phyloP scores from a whole-genome alignment of 306 rosid species.

The Trifolium fragiferum region DNA sequence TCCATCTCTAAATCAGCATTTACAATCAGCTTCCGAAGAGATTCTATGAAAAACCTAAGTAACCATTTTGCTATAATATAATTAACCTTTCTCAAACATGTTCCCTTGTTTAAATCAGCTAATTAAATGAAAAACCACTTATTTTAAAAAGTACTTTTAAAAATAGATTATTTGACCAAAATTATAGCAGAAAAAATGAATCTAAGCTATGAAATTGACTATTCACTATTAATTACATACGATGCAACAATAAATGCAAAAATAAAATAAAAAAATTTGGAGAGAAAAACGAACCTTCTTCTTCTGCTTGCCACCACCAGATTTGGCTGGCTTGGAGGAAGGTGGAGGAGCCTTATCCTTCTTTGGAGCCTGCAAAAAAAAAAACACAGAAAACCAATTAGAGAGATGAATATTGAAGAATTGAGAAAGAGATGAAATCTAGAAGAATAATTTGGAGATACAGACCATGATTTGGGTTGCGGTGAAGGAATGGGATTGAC shows the following conservation, averaged over 20 bases:
- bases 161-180: no score
- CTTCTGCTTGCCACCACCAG: constrained; percentile 81
- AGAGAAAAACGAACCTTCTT: constrained; percentile 52
- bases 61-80: not conserved
- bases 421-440: not conserved
- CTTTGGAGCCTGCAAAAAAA: constrained; percentile 64
- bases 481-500: not conserved
- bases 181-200: no score
- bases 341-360: constrained; percentile 77
- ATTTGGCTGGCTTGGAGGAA: constrained; percentile 73
- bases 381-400: not conserved
- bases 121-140: not conserved
- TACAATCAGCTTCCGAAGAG: not conserved
- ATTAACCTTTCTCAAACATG: not conserved
- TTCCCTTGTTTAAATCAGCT: not conserved
- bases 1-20: not conserved
- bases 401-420: not conserved
- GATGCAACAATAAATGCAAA: not conserved
- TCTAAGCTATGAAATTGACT: not conserved
- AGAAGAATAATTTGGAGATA: not conserved
- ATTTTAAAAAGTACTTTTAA: no score
- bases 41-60: not conserved
- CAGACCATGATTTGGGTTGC: constrained; percentile 12
- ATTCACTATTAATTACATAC: not conserved
- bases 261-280: not conserved